A percentile compares a stretch with the other conserved stretches of the same genome.
phyloP scores from a whole-genome alignment of 1,139 yeast genomes.

The Yamadazyma siamensis region DNA sequence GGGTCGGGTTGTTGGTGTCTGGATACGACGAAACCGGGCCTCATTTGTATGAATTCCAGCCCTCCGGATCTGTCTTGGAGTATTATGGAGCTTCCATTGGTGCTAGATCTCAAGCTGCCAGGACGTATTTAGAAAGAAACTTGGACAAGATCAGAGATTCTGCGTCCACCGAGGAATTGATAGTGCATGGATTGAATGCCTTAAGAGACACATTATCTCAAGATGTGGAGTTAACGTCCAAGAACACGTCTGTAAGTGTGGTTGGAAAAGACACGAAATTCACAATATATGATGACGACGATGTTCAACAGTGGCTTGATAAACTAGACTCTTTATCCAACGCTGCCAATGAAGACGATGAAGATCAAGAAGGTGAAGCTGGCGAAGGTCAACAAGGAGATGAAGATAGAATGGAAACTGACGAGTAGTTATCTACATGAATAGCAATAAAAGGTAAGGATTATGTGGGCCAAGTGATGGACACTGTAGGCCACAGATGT shows the following conservation, averaged over 20 bases:
- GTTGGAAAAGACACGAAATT: conserved; percentile 81
- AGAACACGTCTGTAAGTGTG: conserved; percentile 86
- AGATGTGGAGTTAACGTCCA: conserved; percentile 82
- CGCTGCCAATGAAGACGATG: conserved; percentile 43
- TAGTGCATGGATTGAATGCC: conserved; percentile 86
- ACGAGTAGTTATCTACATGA: conserved; percentile 31
- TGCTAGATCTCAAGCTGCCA: conserved; percentile 97
- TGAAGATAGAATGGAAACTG: conserved; percentile 56
- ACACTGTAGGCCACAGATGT: no score
- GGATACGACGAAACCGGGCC: conserved; percentile 95
- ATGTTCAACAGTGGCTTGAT: conserved; percentile 77
- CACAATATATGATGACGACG: conserved; percentile 80
- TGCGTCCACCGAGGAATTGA: conserved; percentile 66
- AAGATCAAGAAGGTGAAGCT: conserved; percentile 34
- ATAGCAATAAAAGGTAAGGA: not conserved
- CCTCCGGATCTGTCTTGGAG: conserved; percentile 91
- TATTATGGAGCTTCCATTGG: conserved; percentile 95
- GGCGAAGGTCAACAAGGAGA: conserved; percentile 17
- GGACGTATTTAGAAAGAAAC: conserved; percentile 89
- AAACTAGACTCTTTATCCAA: conserved; percentile 60
- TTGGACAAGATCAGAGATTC: conserved; percentile 61
- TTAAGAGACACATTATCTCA: conserved; percentile 91
- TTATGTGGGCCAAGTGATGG: conserved; percentile 3
- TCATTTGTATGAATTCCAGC: conserved; percentile 91
- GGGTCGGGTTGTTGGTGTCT: conserved; percentile 89